phyloP scores from a whole-genome alignment of 2,329 filamentous ascomycete species.

The Diplocarpon mali region DNA sequence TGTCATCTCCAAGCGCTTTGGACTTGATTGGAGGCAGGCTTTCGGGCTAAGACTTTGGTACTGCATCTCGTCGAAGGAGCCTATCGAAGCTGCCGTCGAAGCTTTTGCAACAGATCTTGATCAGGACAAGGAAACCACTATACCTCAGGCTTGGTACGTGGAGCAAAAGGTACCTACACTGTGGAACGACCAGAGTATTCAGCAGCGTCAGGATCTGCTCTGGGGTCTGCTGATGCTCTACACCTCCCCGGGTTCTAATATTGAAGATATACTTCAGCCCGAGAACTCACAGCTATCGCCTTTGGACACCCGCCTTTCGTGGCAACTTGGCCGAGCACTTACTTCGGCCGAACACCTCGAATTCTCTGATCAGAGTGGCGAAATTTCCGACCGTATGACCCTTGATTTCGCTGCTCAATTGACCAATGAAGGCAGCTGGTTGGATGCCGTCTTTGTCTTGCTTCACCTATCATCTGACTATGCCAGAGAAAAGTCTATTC shows the following conservation, averaged over 20 bases:
- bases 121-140: slow-evolving; percentile 55
- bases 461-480: slow-evolving; percentile 57
- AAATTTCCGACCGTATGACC: slow-evolving; percentile 56
- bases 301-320: slow-evolving; percentile 65
- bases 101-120: slow-evolving; percentile 64
- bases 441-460: slow-evolving; percentile 65
- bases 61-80: slow-evolving; percentile 55
- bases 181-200: slow-evolving; percentile 49
- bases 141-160: slow-evolving; percentile 61
- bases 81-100: slow-evolving; percentile 60
- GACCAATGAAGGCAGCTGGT: slow-evolving; percentile 52
- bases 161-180: slow-evolving; percentile 45
- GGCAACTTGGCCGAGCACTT: slow-evolving; percentile 71
- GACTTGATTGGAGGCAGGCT: slow-evolving; percentile 83
- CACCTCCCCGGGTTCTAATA: slow-evolving; percentile 44
- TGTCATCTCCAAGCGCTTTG: slow-evolving; percentile 71
- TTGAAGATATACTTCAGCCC: slow-evolving; percentile 65
- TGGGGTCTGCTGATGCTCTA: slow-evolving; percentile 83
- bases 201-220: slow-evolving; percentile 62
- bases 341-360: slow-evolving; percentile 37
- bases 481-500: slow-evolving; percentile 55
- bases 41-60: slow-evolving; percentile 93
- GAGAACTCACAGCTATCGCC: slow-evolving; percentile 67
- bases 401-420: slow-evolving; percentile 55
- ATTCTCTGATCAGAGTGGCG: slow-evolving; percentile 40